phyloP scores from a whole-genome alignment of 129 eudicot species.

The Chrysanthemum seticuspe region DNA sequence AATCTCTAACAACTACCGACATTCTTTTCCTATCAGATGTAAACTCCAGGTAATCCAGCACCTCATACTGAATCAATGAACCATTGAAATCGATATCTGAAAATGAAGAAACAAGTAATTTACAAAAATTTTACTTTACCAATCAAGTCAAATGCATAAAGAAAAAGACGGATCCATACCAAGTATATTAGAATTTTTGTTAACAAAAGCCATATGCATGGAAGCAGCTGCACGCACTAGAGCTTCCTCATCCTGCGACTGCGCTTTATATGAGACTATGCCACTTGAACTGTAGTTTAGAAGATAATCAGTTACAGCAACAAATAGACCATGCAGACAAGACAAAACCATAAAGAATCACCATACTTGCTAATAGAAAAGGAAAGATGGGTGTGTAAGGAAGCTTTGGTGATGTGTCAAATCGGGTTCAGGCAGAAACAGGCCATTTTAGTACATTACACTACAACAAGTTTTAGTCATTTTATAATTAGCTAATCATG shows the following conservation, averaged over 20 bases:
- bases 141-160: constrained; percentile 2
- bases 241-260: constrained; percentile 99
- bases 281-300: constrained; percentile 62
- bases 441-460: not conserved
- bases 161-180: constrained; percentile 42
- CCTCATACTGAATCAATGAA: constrained; percentile 65
- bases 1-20: constrained; percentile 87
- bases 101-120: constrained; percentile 12
- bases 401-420: too few relatives aligned
- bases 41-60: constrained; percentile 84
- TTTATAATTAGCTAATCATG: not conserved
- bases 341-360: not conserved
- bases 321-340: constrained; percentile 7
- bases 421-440: not conserved
- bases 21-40: constrained; percentile 97
- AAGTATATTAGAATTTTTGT: constrained; percentile 62
- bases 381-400: not conserved
- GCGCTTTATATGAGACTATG: constrained; percentile 74
- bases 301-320: constrained; percentile 13
- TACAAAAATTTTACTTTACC: not conserved
- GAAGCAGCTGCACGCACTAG: constrained; percentile 96
- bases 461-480: not conserved
- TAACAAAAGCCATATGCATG: constrained; percentile 71
- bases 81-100: constrained; percentile 76
- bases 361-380: constrained; percentile 1